A percentile compares a stretch with the other conserved stretches of the same genome.
Conservation (phyloP, 371 early-diverging fungal genomes). For the Mucor ambiguus region DNA sequence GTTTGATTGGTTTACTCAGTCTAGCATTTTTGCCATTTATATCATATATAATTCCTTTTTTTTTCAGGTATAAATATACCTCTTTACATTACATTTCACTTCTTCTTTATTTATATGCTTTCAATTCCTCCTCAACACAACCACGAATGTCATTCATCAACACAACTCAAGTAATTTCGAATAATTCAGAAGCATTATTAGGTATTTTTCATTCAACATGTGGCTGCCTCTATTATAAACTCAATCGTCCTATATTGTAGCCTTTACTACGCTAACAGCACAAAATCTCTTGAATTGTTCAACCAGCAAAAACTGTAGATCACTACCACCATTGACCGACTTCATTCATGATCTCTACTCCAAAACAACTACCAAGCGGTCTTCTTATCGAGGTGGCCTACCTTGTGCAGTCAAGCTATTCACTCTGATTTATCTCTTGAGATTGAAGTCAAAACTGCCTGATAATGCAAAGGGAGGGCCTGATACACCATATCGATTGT, state of each 20-base stretch:
- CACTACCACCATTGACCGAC: constrained; percentile 20
- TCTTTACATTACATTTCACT: background rate
- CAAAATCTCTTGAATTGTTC: constrained; percentile 18
- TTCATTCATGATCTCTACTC: constrained; percentile 15
- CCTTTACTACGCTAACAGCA: constrained; percentile 22
- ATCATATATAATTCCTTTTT: constrained; percentile 2
- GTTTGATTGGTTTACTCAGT: constrained; percentile 17
- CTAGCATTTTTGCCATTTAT: constrained; percentile 19
- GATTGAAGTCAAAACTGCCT: constrained; percentile 59
- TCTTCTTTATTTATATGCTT: background rate
- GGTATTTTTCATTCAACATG: constrained; percentile 7
- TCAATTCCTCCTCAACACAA: background rate
- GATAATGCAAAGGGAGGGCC: constrained; percentile 56
- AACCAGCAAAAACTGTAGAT: constrained; percentile 1
- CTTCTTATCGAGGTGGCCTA: background rate
- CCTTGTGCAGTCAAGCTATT: constrained; percentile 26
- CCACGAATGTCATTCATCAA: constrained; percentile 6
- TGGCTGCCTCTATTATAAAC: background rate
- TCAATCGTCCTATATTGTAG: background rate
- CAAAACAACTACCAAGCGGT: background rate
- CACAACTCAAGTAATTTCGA: constrained; percentile 19
- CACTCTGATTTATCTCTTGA: constrained; percentile 61
- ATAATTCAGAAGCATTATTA: constrained; percentile 22
- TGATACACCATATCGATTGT: constrained; percentile 69
- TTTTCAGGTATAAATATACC: background rate